Base-by-base conservation (phyloP, 1,139 yeast species). In the Taphrina deformans region DNA sequence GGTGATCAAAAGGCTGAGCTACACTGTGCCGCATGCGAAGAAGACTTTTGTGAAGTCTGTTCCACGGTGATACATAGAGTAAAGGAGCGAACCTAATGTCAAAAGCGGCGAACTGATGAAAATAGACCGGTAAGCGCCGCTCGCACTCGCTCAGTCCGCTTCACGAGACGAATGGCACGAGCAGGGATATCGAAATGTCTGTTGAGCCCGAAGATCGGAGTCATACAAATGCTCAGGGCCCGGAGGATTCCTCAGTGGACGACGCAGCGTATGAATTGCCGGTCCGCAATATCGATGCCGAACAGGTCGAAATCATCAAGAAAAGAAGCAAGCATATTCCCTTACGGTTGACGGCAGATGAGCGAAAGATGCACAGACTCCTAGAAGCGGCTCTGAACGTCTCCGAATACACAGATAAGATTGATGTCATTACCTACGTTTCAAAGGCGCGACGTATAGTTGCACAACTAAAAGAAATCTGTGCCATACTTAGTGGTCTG, bases 331-430 rank as follows among this genome's bases (percentile, higher is more conserved):
- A 78, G 67, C 86, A 79, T 70, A 83, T 87, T 63, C 93, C 93
- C 12, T 74, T 87, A 79, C 79, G 93, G 68, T 76, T 87, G 44
- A 81, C 87, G 0, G 76, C 77, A 62, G 87, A 85, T 53, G 93
- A 87, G 72, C 81, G 93, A 67, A 87, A 86, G 72, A 74, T 85
- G 48, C 74, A 87, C 62, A 78, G 87, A 64, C 74, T 87, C 55
- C 74, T 84, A 50, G 70, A 59, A 33, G 70, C 62, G 26, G 55
- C 58, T 0, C 75, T 87, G 63, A 83, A 85, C 69, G 93, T 87
- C 3, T 84, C 88, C 16, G 91, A 87, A 71, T 87, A 87, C 73
- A 87, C 91, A 0, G 91, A 87, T 72, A 82, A 84, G 70, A 88
- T 87, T 41, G 93, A 87, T 73, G 84, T 87, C 51, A 73, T 85